phyloP scores from a whole-genome alignment of 306 rosid species.

The Ammopiptanthus mongolicus region DNA sequence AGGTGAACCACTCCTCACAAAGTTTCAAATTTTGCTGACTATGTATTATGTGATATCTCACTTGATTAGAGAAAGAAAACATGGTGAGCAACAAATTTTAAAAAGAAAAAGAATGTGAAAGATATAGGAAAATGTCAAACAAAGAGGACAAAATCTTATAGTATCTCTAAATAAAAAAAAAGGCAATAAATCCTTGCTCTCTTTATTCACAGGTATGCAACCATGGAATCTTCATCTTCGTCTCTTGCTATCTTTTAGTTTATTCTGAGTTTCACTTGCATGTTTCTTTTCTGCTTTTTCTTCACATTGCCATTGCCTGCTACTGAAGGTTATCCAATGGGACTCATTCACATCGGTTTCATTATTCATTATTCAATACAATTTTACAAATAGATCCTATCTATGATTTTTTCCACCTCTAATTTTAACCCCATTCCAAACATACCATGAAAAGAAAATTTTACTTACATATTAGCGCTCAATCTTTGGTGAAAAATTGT shows the following conservation, averaged over 20 bases:
- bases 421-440: not conserved
- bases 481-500: not conserved
- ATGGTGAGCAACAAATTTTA: too few relatives aligned
- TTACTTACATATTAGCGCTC: not conserved
- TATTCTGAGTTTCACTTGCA: constrained; percentile 4
- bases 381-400: not conserved
- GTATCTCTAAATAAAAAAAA: too few relatives aligned
- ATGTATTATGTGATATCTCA: too few relatives aligned
- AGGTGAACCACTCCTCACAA: too few relatives aligned
- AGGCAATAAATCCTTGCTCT: constrained; percentile 38
- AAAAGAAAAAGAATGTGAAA: too few relatives aligned
- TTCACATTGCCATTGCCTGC: not conserved
- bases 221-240: not conserved
- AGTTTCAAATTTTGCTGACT: too few relatives aligned
- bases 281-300: constrained; percentile 1
- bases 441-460: not conserved
- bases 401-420: not conserved
- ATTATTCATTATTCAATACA: not conserved
- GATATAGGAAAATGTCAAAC: too few relatives aligned
- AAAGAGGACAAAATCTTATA: too few relatives aligned
- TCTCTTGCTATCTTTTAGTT: constrained; percentile 1
- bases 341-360: constrained; percentile 2
- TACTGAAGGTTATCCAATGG: not conserved
- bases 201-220: constrained; percentile 37
- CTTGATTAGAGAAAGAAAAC: too few relatives aligned